phyloP scores from a whole-genome alignment of 2,329 filamentous ascomycete genomes.

The Alternaria longipes region DNA sequence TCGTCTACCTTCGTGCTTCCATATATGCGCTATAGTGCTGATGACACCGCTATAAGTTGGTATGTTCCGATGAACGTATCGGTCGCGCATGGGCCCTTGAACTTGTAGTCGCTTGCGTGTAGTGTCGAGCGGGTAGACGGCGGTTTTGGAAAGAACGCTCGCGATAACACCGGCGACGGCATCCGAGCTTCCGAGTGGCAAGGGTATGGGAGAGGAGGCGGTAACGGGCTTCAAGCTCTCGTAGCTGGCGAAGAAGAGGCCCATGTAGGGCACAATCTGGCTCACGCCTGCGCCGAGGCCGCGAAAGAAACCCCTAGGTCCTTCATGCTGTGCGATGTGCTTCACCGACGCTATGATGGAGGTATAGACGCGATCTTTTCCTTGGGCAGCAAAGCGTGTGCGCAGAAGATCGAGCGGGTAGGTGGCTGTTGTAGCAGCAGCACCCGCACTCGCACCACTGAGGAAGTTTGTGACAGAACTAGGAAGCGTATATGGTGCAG shows the following conservation, averaged over 20 bases:
- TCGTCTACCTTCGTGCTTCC: conserved; percentile 75
- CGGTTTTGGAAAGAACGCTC: conserved; percentile 84
- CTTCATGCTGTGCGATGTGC: conserved; percentile 80
- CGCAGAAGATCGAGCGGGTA: conserved; percentile 94
- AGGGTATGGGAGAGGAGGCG: conserved; percentile 61
- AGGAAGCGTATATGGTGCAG: conserved; percentile 62
- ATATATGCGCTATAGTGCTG: conserved; percentile 72
- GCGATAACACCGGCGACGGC: conserved; percentile 83
- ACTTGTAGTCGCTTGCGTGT: conserved; percentile 94
- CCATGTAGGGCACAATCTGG: conserved; percentile 97
- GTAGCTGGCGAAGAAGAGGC: conserved; percentile 91
- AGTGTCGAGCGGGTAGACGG: conserved; percentile 90
- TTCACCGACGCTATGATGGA: conserved; percentile 74
- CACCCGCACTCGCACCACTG: conserved; percentile 83
- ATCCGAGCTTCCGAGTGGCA: conserved; percentile 79
- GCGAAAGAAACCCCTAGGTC: conserved; percentile 82
- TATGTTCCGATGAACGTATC: conserved; percentile 87
- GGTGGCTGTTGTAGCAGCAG: conserved; percentile 80
- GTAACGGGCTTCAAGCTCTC: conserved; percentile 69
- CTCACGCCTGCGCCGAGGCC: conserved; percentile 81
- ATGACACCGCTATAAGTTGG: conserved; percentile 78
- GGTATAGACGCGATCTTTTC: conserved; percentile 78
- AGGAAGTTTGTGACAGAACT: conserved; percentile 80
- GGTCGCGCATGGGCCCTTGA: conserved; percentile 82
- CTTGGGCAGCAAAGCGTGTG: conserved; percentile 96